phyloP scores from a whole-genome alignment of 108 stramenopile species.

The Cyclotella choctawhatcheeana region DNA sequence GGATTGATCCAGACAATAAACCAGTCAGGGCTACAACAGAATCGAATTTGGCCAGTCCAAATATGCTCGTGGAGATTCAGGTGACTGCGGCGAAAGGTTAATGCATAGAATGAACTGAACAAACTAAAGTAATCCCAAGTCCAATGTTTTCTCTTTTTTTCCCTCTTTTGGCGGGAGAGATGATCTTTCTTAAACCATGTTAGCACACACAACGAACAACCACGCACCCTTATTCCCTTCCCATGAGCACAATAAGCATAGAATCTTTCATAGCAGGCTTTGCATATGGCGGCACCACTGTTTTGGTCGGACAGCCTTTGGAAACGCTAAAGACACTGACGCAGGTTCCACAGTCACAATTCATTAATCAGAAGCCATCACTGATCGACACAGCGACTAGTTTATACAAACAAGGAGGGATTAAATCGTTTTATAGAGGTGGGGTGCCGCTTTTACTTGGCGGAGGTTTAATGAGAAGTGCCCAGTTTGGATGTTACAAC shows the following conservation, averaged over 20 bases:
- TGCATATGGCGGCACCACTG: constrained; percentile 81
- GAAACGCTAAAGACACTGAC: constrained; percentile 82
- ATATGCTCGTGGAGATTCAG: constrained; percentile 60
- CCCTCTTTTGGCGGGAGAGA: too few species aligned
- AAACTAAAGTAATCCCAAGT: too few species aligned
- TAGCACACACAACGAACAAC: too few species aligned
- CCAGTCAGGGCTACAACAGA: constrained; percentile 60
- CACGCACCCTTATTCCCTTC: not conserved
- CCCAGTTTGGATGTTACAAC: constrained; percentile 86
- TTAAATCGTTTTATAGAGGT: constrained; percentile 76
- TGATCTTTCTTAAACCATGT: too few species aligned
- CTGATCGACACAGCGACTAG: constrained; percentile 53
- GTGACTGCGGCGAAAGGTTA: constrained; percentile 52
- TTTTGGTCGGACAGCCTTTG: constrained; percentile 84
- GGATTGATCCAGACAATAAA: constrained; percentile 61
- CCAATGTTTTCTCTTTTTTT: too few species aligned
- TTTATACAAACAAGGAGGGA: constrained; percentile 59
- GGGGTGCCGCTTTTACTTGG: constrained; percentile 80
- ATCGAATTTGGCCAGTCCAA: constrained; percentile 48
- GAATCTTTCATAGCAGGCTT: constrained; percentile 82
- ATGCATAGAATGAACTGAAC: too few species aligned
- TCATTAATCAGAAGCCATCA: constrained; percentile 7
- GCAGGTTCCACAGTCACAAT: constrained; percentile 26
- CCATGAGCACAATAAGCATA: constrained; percentile 24
- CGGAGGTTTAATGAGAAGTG: constrained; percentile 79